These are phyloP conservation scores for Arthrobotrys musiformis DNA, from an alignment of 2,329 filamentous ascomycete species.

Conservation along the genomic window DNA sequence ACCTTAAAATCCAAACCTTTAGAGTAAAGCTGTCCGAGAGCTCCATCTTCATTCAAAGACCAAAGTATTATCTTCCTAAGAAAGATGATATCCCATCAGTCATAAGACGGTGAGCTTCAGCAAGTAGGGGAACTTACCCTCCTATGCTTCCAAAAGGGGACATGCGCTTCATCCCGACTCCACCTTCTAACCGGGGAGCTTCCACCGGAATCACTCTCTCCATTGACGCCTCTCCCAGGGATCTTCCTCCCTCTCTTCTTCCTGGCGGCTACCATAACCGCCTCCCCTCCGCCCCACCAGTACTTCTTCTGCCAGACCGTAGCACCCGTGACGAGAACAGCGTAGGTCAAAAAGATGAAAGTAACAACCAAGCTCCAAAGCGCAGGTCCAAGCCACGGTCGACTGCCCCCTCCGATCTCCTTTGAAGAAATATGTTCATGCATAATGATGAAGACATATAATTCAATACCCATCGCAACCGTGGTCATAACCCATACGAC, in stretches of 20 bases:
- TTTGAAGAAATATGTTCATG: constrained; percentile 31
- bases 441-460: constrained; percentile 32
- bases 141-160: constrained; percentile 42
- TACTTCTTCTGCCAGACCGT: constrained; percentile 41
- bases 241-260: constrained; percentile 1
- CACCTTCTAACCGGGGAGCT: constrained; percentile 48
- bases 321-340: constrained; percentile 1
- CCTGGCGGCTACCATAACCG: background rate
- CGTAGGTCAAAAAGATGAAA: constrained; percentile 20
- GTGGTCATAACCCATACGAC: constrained; percentile 11
- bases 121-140: background rate
- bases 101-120: background rate
- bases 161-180: constrained; percentile 17
- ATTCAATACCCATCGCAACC: constrained; percentile 38
- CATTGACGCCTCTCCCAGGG: constrained; percentile 12
- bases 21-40: background rate
- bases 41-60: constrained; percentile 29
- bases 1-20: background rate
- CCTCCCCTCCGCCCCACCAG: constrained; percentile 16
- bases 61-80: constrained; percentile 19
- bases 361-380: constrained; percentile 35
- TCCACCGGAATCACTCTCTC: constrained; percentile 13
- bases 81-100: too few species aligned
- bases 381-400: constrained; percentile 18
- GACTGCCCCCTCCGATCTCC: constrained; percentile 38